phyloP scores from a whole-genome alignment of 2,329 filamentous ascomycete genomes.

The Penicillium sclerotigenum region DNA sequence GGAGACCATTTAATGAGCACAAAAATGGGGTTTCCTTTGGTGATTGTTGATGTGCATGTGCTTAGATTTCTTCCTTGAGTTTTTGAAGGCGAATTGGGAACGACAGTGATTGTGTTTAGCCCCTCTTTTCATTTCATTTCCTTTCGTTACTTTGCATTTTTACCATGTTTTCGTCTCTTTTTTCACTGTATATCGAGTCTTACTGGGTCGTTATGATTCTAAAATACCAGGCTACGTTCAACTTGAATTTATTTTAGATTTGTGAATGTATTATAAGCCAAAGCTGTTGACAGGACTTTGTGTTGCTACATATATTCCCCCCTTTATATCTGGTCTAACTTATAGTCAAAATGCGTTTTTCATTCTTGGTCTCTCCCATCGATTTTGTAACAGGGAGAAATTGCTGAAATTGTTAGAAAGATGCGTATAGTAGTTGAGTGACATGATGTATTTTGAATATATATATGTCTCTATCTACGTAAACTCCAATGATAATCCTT shows the following conservation, averaged over 20 bases:
- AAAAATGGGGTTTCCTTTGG: slow-evolving; percentile 4
- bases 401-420: not conserved
- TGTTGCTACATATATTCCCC: not conserved
- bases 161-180: not conserved
- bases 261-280: not conserved
- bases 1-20: slow-evolving; percentile 62
- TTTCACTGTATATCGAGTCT: slow-evolving; percentile 3
- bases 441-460: not conserved
- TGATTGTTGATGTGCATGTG: not conserved
- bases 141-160: not conserved
- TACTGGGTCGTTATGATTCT: not conserved
- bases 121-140: not conserved
- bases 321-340: not conserved
- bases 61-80: slow-evolving; percentile 4
- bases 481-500: too few species aligned
- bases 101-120: not conserved
- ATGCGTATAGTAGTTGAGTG: not conserved
- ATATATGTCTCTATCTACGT: not conserved
- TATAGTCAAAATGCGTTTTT: too few species aligned
- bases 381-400: not conserved
- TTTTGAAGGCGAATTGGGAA: slow-evolving; percentile 1
- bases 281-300: not conserved
- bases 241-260: not conserved
- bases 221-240: not conserved
- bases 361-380: not conserved